These are phyloP conservation scores for Tillandsia leiboldiana DNA, from an alignment of 176 grass and related monocot genomes.

Conservation along the genomic window DNA sequence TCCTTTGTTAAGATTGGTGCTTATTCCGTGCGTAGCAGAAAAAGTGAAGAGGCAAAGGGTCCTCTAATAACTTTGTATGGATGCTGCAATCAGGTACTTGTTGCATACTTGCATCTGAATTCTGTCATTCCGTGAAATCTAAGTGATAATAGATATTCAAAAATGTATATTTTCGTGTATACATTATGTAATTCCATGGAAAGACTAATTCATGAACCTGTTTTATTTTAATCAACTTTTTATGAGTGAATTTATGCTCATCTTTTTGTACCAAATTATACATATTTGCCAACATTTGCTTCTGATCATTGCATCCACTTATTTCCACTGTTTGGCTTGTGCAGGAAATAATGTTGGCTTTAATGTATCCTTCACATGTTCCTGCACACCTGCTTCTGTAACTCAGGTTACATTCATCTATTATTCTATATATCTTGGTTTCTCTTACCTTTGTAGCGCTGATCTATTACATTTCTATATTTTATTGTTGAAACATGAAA, in stretches of 20 bases:
- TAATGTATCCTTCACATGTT: conserved; percentile 2
- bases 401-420: neutral
- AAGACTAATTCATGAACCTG: neutral
- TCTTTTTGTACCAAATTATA: neutral
- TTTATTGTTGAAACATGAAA: neutral
- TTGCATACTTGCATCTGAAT: neutral
- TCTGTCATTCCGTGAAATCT: neutral
- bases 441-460: neutral
- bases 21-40: conserved; percentile 56
- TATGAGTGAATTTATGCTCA: neutral
- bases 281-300: neutral
- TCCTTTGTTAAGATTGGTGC: conserved; percentile 85
- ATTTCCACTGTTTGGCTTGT: neutral
- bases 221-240: conserved; percentile 1
- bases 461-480: neutral
- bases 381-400: neutral
- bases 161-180: neutral
- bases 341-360: neutral
- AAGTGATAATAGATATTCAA: neutral
- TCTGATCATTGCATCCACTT: neutral
- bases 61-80: conserved; percentile 16
- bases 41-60: conserved; percentile 16
- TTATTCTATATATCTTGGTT: neutral
- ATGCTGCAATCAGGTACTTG: conserved; percentile 5
- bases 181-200: neutral